These are phyloP conservation scores for Tuber calosporum DNA, from an alignment of 495 filamentous ascomycete genomes.

Conservation along the genomic window DNA sequence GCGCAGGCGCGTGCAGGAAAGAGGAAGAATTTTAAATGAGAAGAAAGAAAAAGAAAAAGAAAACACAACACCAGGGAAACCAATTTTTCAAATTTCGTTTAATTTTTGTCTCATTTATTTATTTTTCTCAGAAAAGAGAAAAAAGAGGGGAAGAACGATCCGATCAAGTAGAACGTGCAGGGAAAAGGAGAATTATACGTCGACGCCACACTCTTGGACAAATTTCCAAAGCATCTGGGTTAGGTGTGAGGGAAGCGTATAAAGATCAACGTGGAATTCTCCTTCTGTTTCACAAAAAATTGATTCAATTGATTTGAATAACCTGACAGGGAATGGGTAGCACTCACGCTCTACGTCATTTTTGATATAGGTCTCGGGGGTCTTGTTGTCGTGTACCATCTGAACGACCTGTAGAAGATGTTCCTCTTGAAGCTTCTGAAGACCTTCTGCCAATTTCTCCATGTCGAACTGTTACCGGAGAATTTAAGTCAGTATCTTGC, in stretches of 20 bases:
- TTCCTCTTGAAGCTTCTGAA: conserved; percentile 76
- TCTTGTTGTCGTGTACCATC: conserved; percentile 96
- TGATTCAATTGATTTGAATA: neutral
- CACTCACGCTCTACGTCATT: conserved; percentile 88
- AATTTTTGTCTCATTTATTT: neutral
- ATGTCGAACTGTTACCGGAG: conserved; percentile 59
- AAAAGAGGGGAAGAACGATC: neutral
- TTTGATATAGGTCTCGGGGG: conserved; percentile 83
- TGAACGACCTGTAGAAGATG: conserved; percentile 91
- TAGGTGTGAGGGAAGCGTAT: conserved; percentile 76
- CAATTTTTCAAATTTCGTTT: neutral
- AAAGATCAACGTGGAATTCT: conserved; percentile 97
- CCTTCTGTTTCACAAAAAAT: conserved; percentile 56
- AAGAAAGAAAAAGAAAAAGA: neutral
- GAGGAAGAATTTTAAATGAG: neutral
- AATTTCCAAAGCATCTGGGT: conserved; percentile 82
- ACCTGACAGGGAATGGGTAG: conserved; percentile 1
- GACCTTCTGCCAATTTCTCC: conserved; percentile 92
- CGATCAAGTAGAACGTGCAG: neutral
- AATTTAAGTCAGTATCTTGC: conserved; percentile 15
- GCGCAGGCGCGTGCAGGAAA: neutral
- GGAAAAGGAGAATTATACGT: conserved; percentile 21
- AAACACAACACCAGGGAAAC: neutral
- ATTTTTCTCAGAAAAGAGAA: neutral
- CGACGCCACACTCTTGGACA: conserved; percentile 39